Evolutionary conservation across 1,284 basidiomycete genomes (phyloP).

Genomic region (Taiwanofungus camphoratus): DNA sequence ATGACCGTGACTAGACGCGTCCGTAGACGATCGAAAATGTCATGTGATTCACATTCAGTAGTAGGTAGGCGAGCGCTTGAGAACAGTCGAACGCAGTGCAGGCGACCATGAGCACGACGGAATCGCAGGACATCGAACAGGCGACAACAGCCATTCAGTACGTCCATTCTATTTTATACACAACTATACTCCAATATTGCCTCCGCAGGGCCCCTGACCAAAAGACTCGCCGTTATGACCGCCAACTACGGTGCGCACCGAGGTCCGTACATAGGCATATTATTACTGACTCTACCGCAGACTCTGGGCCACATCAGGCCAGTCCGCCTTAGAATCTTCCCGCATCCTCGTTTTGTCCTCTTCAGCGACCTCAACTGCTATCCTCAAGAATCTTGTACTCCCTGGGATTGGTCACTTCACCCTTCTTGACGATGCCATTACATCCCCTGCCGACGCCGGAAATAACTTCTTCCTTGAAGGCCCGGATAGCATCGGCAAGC

Average conservation of each 20-base stretch:
- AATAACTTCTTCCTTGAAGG: slow-evolving; percentile 95
- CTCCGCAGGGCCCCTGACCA: slow-evolving; percentile 55
- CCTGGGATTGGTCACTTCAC: slow-evolving; percentile 93
- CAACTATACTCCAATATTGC: slow-evolving; percentile 6
- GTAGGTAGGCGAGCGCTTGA: too few relatives aligned
- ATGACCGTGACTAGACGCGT: too few relatives aligned
- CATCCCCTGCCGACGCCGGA: slow-evolving; percentile 76
- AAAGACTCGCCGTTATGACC: slow-evolving; percentile 87
- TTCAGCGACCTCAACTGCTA: slow-evolving; percentile 77
- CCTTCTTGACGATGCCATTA: slow-evolving; percentile 65
- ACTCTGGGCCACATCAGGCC: slow-evolving; percentile 93
- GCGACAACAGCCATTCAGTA: slow-evolving; percentile 47
- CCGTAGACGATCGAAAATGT: too few relatives aligned
- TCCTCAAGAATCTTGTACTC: slow-evolving; percentile 93
- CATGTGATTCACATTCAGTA: too few relatives aligned
- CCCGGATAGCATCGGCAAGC: slow-evolving; percentile 69
- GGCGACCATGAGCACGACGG: slow-evolving; percentile 19
- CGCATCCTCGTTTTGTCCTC: slow-evolving; percentile 79
- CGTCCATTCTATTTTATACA: slow-evolving; percentile 1
- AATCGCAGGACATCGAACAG: slow-evolving; percentile 46
- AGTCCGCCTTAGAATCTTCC: slow-evolving; percentile 84
- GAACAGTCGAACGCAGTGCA: too few relatives aligned
- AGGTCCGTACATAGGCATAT: neutral
- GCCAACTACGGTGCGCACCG: slow-evolving; percentile 72
- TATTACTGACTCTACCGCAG: slow-evolving; percentile 34